Percentiles rank a stretch among this genome's conserved stretches.
These are phyloP conservation scores for Lepiota brunneoincarnata DNA, from an alignment of 768 basidiomycete species.

Conservation along the genomic window DNA sequence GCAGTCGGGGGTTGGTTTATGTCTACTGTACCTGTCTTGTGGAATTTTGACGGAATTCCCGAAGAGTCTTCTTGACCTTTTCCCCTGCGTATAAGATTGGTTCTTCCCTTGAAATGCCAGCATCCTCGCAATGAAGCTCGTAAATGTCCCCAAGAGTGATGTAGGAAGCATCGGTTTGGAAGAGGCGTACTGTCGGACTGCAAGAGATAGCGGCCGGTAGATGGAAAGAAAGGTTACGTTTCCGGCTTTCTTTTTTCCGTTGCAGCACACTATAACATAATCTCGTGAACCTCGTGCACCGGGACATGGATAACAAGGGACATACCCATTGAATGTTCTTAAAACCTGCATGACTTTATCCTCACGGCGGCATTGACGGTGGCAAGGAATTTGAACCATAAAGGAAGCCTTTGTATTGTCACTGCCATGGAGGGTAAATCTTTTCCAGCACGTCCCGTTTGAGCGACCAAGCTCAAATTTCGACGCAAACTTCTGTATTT, in stretches of 20 bases:
- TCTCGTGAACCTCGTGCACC: not conserved
- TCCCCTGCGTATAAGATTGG: slow-evolving; percentile 84
- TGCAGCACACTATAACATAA: slow-evolving; percentile 58
- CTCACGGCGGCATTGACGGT: slow-evolving; percentile 85
- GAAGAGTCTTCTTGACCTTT: slow-evolving; percentile 70
- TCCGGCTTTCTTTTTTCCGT: slow-evolving; percentile 89
- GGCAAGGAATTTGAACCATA: slow-evolving; percentile 85
- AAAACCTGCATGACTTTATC: slow-evolving; percentile 90
- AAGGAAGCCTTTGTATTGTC: slow-evolving; percentile 91
- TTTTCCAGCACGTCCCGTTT: slow-evolving; percentile 83
- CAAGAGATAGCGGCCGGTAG: slow-evolving; percentile 85
- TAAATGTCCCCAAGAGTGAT: slow-evolving; percentile 91
- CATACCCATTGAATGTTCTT: slow-evolving; percentile 91
- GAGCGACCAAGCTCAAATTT: slow-evolving; percentile 89
- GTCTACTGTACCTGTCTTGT: slow-evolving; percentile 38
- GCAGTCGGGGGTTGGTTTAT: not conserved
- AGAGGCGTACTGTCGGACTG: slow-evolving; percentile 77
- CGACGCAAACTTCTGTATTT: slow-evolving; percentile 87
- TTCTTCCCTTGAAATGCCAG: slow-evolving; percentile 80
- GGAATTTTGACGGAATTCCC: slow-evolving; percentile 51
- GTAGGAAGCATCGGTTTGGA: slow-evolving; percentile 92
- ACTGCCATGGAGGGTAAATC: slow-evolving; percentile 86
- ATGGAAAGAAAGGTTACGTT: slow-evolving; percentile 89
- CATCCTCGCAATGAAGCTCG: slow-evolving; percentile 80
- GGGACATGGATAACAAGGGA: not conserved